Base-by-base conservation (phyloP, 257 asterid species). In the Nicotiana tomentosiformis region DNA sequence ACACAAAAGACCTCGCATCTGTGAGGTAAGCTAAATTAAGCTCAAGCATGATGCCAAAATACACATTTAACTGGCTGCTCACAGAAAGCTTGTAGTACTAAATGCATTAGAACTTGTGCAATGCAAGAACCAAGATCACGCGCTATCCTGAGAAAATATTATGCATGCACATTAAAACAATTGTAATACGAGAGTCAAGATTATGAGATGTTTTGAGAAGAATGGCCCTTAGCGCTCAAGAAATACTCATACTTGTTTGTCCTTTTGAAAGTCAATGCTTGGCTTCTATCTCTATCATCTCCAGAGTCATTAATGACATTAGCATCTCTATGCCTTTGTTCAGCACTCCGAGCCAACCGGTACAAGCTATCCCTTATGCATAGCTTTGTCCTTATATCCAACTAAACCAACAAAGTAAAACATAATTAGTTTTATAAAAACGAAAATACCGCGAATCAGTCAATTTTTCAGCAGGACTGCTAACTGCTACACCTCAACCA, bases 331-430 rank as follows among this genome's bases (percentile, higher is more conserved):
- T 91, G 93, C 72, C 98, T 90, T 55, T 87, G 94, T 85, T 90
- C 93, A 86, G 98, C 97, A 90, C 93, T 90, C 67, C 80, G 85
- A 65, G 98, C 98, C 84, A 95, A 85, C 83, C 98, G 96, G 88
- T 91, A 93, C 78, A 95, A 86, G 89, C 98, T 90, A 80, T 93
- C 98, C 88, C 97, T 88, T 88, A 95, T 92, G 92, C 95, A 92
- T 80, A 95, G 87, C 86, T 93, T 95, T 30, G 94, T 95, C 89
- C 87, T 90, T 85, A 83, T 66, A 88, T 95, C 97, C 98, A 95
- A 84, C 98, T 95, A 86, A 68, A 85, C 83, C 83, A 89, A 86
- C 70, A 84, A 74, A 64, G 78, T 43, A 83, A 57, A 70, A 82
- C 49, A 15, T 57, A 64, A 64, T 74, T 66, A 85, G 77, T 61